Base-by-base conservation (phyloP, 2,329 filamentous ascomycete species). In the Fusarium keratoplasticum region DNA sequence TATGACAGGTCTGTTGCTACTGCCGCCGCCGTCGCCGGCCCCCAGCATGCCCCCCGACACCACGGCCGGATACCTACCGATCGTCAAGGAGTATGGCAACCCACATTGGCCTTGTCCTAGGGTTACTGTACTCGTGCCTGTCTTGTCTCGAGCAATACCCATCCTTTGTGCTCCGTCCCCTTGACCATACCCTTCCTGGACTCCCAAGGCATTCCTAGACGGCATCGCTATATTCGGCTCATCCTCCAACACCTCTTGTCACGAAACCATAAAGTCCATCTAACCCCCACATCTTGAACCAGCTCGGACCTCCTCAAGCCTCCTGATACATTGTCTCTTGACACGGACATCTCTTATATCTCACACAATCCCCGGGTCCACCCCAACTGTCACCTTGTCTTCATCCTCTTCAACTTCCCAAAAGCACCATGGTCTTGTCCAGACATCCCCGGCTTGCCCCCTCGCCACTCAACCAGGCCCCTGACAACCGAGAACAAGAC, bases 191-290 rank as follows among this genome's bases (percentile, higher is more conserved):
- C 70, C 63, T 76, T 76, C 65, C 64, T 54, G 70, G 66, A 58
- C 44, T 66, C 64, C 61, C 64, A 65, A 71, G 67, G 59, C 66
- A 72, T 77, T 69, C 58, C 61, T 55, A 69, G 52, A 70, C 61
- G 60, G 64, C 61, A 70, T 66, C 64, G 61, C 58, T 70, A 57
- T 69, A 67, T 66, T 70, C 60, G 59, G 63, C 61, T 67, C 38
- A 40, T 69, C 64, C 59, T 72, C 62, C 61, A 67, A 40, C 31
- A 55, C 25, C 61, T 40, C 38, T 62, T 60, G 42, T 64, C 73
- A 69, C 71, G 73, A 81, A 81, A 81, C 71, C 79, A 82, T 81
- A 82, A 82, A 82, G 79, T 71, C 66, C 75, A 76, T 70, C 74
- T 68, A 72, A 75, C 74, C 77, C 79, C 81, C 80, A 79, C 79